Conservation (phyloP, 208 protist genomes). For the Acanthamoeba culbertsoni region DNA sequence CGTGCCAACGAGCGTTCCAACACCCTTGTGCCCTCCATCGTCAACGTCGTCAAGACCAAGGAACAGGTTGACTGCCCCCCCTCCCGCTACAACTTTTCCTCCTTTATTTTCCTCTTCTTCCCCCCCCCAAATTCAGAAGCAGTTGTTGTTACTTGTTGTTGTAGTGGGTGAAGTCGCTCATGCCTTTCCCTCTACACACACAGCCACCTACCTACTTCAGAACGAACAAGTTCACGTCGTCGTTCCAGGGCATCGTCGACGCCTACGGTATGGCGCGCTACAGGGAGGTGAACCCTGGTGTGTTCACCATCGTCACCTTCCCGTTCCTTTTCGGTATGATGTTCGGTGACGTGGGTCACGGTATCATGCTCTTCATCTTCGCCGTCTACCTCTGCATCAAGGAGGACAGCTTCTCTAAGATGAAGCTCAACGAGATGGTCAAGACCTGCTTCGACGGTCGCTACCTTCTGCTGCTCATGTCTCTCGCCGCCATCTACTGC, state of each 20-base stretch:
- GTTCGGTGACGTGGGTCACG: constrained; percentile 99
- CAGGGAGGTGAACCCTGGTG: constrained; percentile 83
- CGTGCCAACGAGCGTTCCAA: constrained; percentile 85
- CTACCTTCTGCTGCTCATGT: constrained; percentile 96
- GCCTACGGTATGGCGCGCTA: constrained; percentile 95
- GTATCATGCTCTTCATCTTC: constrained; percentile 91
- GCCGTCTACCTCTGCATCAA: constrained; percentile 82
- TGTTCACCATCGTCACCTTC: constrained; percentile 98
- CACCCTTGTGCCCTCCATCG: constrained; percentile 90
- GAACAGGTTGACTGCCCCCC: constrained; percentile 70
- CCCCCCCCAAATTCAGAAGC: too few species aligned
- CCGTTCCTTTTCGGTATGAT: constrained; percentile 99
- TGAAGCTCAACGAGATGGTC: constrained; percentile 86
- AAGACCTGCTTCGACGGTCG: constrained; percentile 81
- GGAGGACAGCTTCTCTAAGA: constrained; percentile 89
- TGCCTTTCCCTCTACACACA: neutral
- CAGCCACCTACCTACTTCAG: constrained; percentile 96
- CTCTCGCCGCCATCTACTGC: constrained; percentile 94
- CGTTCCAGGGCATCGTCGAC: constrained; percentile 97
- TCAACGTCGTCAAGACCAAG: constrained; percentile 89
- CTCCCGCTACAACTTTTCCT: too few species aligned
- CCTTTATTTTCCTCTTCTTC: too few species aligned
- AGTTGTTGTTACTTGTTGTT: too few species aligned
- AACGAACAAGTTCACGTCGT: constrained; percentile 95
- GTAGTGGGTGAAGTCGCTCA: neutral